phyloP scores from a whole-genome alignment of 1,284 basidiomycete species.

The Ustilago cynodontis region DNA sequence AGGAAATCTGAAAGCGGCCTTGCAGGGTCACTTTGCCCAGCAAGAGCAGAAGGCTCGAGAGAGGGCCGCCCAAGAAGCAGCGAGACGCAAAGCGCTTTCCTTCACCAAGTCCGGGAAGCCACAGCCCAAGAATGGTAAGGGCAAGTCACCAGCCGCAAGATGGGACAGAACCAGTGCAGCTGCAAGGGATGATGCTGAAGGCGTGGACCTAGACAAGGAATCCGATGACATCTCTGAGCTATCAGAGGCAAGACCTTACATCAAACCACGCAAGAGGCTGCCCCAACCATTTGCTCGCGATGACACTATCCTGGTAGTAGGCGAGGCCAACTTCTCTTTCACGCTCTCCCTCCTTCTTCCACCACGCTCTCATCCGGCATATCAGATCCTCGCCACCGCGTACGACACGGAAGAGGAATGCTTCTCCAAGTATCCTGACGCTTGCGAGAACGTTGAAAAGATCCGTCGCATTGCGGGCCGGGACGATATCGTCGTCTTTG shows the following conservation, averaged over 20 bases:
- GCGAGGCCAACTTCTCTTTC: constrained; percentile 94
- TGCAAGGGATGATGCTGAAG: background rate
- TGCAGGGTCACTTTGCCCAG: constrained; percentile 45
- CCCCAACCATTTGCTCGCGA: constrained; percentile 79
- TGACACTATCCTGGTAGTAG: constrained; percentile 86
- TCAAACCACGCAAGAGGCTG: constrained; percentile 22
- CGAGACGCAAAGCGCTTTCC: constrained; percentile 49
- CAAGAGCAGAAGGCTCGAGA: constrained; percentile 43
- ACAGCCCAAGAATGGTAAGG: constrained; percentile 21
- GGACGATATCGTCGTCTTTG: constrained; percentile 82
- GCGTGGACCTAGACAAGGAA: background rate
- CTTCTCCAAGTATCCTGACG: constrained; percentile 86
- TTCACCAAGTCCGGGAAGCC: constrained; percentile 21
- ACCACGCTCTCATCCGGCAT: constrained; percentile 73
- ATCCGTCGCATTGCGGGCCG: constrained; percentile 65
- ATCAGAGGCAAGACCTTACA: background rate
- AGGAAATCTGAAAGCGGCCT: constrained; percentile 50
- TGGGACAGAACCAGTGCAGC: background rate
- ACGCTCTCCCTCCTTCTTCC: constrained; percentile 78
- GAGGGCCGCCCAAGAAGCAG: constrained; percentile 49
- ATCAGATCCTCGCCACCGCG: constrained; percentile 85
- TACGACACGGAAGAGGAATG: constrained; percentile 85
- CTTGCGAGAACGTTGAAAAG: constrained; percentile 75
- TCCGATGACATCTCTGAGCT: background rate
- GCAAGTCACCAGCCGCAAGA: background rate